Base-by-base conservation (phyloP, 176 grass and related monocot species). In the Carex cristatella region DNA sequence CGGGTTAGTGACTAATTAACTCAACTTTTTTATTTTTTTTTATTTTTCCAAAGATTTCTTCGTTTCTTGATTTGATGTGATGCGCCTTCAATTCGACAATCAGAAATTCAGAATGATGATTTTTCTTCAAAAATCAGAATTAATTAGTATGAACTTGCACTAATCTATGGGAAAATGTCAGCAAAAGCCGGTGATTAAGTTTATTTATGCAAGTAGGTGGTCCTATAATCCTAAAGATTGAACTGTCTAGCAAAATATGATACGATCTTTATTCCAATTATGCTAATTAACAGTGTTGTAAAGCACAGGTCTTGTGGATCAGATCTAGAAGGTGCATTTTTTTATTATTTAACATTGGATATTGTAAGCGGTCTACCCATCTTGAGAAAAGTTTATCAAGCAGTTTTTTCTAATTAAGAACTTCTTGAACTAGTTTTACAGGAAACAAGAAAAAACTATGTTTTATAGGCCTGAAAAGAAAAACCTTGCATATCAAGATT, bases 1-100 rank as follows among this genome's bases (percentile, higher is more conserved):
- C 63, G 93, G 93, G 93, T 94, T 63, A 57, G 86, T 72, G 69
- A 28, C 33, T 57, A 6, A n/a, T 48, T 72, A 23, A 48, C 37
- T 46, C 46, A 49, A 10, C 2, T 49, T 49, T 23, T 23, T 23
- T 23, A 23, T 7, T 23, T 23, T 23, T n/a, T 23, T 71, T 7
- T 46, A 8, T 46, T 51, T 11, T 10, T 51, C 10, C 10, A 18
- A 6, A 10, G 2, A 48, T 72, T 72, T 72, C 40, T 23, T 19
- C 15, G 3, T 63, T 63, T 63, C 19, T 10, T 10, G 61, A 63
- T 63, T 61, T 16, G 18, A 61, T 61, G 59, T 8, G n/a, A 7
- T 61, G n/a, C 2, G n/a, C 18, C 16, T 72, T 13, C 23, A 23
- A 23, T 23, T 23, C 3, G 32, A 18, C 2, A 10, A 51, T 54